Percentiles rank a stretch among this genome's conserved stretches.
Evolutionary conservation across 108 stramenopile species (phyloP).

Genomic region (Fragilariopsis cylindrus): DNA sequence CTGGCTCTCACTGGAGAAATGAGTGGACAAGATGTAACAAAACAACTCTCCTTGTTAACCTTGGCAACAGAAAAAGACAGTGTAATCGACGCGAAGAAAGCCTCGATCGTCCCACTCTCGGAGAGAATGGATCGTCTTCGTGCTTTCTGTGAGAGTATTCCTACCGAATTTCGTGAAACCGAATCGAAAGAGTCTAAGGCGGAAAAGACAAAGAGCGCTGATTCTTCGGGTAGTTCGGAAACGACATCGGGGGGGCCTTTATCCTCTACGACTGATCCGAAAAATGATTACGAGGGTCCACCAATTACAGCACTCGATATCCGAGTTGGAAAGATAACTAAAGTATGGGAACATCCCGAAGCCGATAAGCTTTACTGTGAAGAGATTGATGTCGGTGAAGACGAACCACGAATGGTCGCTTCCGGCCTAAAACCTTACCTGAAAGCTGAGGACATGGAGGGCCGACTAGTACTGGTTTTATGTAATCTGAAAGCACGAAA

Average conservation of each 20-base stretch:
- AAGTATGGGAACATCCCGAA: constrained; percentile 95
- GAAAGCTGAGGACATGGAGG: constrained; percentile 83
- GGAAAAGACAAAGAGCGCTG: constrained; percentile 12
- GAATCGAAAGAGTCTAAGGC: constrained; percentile 15
- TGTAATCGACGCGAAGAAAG: constrained; percentile 60
- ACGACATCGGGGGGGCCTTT: constrained; percentile 14
- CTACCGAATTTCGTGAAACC: constrained; percentile 67
- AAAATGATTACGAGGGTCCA: constrained; percentile 78
- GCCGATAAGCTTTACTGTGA: constrained; percentile 98
- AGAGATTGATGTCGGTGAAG: constrained; percentile 98
- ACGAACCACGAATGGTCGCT: constrained; percentile 86
- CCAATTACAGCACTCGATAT: constrained; percentile 90
- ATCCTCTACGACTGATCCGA: constrained; percentile 50
- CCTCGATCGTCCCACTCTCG: constrained; percentile 56
- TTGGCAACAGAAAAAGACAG: constrained; percentile 61
- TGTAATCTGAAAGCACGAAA: constrained; percentile 98
- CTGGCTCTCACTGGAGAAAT: constrained; percentile 94
- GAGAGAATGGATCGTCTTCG: constrained; percentile 66
- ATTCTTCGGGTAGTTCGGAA: constrained; percentile 13
- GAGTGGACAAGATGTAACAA: constrained; percentile 97
- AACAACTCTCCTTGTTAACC: constrained; percentile 82
- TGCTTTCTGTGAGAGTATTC: constrained; percentile 77
- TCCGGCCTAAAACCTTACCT: constrained; percentile 93
- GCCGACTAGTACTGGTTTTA: constrained; percentile 89
- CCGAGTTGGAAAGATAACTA: constrained; percentile 85